Conservation (phyloP, 1,284 basidiomycete genomes). For the Rhodotorula sp. region DNA sequence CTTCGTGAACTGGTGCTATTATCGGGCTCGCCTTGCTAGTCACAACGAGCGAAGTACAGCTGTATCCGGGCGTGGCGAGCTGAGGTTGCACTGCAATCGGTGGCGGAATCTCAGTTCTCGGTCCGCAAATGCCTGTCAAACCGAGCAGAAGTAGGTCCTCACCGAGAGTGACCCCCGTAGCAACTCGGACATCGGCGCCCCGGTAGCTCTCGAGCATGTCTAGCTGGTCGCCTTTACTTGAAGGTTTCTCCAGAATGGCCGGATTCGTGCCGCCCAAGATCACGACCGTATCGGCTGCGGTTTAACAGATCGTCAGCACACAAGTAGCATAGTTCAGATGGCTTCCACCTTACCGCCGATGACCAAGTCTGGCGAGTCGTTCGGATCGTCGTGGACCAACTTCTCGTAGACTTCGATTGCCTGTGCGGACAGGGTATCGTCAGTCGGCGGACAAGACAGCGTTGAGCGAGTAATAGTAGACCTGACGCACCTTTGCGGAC, state of each 20-base stretch:
- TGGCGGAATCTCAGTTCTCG: not conserved
- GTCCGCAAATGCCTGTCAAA: not conserved
- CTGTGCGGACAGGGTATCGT: conserved; percentile 40
- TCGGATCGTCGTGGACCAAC: conserved; percentile 71
- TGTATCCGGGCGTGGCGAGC: conserved; percentile 37
- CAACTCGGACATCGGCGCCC: conserved; percentile 80
- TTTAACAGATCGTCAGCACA: too few relatives aligned
- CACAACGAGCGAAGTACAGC: conserved; percentile 16
- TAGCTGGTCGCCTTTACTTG: conserved; percentile 74
- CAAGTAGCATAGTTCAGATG: not conserved
- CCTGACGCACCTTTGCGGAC: conserved; percentile 66
- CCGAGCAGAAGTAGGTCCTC: not conserved
- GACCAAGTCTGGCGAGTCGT: conserved; percentile 86
- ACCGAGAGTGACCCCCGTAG: conserved; percentile 82
- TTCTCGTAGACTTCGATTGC: conserved; percentile 89
- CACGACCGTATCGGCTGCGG: conserved; percentile 82
- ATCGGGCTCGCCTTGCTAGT: conserved; percentile 16
- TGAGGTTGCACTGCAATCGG: conserved; percentile 30
- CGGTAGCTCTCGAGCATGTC: conserved; percentile 86
- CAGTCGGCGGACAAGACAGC: not conserved
- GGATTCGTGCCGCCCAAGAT: conserved; percentile 65
- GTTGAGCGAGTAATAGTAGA: not conserved
- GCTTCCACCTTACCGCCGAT: conserved; percentile 66
- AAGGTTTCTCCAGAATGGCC: conserved; percentile 79
- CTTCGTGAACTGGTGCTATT: not conserved